Percentiles rank a stretch among this genome's conserved stretches.
Conservation (phyloP, 2,329 filamentous ascomycete genomes). For the Aspergillus phoenicis region DNA sequence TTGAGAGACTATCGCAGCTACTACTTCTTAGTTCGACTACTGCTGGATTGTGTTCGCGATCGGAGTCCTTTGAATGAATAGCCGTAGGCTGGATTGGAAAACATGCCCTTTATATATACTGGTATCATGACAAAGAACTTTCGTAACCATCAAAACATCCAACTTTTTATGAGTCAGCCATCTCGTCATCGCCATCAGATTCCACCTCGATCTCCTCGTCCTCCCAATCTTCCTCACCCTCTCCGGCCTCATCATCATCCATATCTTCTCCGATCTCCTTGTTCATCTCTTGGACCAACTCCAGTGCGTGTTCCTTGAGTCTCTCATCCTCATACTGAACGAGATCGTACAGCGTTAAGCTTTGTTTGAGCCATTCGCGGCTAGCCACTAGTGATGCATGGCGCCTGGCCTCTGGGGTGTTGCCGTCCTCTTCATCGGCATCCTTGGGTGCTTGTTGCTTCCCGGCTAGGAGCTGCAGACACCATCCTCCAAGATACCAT, state of each 20-base stretch:
- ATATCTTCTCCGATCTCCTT: conserved; percentile 64
- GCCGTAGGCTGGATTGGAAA: background rate
- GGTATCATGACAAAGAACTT: conserved; percentile 36
- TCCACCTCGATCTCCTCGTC: conserved; percentile 60
- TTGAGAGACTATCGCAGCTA: conserved; percentile 3
- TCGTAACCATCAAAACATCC: conserved; percentile 26
- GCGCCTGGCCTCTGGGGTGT: conserved; percentile 54
- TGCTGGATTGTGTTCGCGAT: background rate
- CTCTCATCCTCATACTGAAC: conserved; percentile 71
- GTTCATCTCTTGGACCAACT: conserved; percentile 57
- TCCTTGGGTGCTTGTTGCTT: conserved; percentile 47
- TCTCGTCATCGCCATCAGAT: conserved; percentile 55
- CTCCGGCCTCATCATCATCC: conserved; percentile 59
- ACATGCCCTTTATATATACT: conserved; percentile 23
- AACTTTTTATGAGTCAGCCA: conserved; percentile 52
- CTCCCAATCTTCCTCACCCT: conserved; percentile 55
- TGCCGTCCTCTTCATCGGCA: conserved; percentile 34
- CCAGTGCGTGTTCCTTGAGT: conserved; percentile 47
- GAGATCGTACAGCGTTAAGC: conserved; percentile 73
- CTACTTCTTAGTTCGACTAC: background rate
- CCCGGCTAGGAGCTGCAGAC: conserved; percentile 69
- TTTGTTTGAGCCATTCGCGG: conserved; percentile 79
- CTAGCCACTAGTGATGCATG: conserved; percentile 70
- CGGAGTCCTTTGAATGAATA: background rate
- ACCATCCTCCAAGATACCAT: conserved; percentile 97